Base-by-base conservation (phyloP, 352 stramenopile species). In the Globisporangium rhizosaccharum region DNA sequence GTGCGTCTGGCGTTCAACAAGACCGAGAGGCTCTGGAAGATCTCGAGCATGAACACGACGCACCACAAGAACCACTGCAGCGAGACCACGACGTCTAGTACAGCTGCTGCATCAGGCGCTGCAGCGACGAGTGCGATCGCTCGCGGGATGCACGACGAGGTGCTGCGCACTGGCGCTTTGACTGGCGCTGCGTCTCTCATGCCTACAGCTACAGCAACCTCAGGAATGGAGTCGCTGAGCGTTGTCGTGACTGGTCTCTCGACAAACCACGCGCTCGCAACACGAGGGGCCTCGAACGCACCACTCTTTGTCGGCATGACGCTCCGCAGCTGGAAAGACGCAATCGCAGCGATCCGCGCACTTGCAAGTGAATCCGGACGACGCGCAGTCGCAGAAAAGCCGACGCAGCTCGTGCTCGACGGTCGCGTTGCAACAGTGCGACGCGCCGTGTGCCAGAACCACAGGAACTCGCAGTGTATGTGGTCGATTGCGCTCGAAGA, bases 1-100 rank as follows among this genome's bases (percentile, higher is more conserved):
- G 80, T 90, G 68, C 73, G 74, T 5, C 61, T 90, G 48, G 70
- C 67, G 48, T 84, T 79, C 56, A 64, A 79, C 53, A 87, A 85
- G 66, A 79, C 68, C 52, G 80, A 88, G 49, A 76, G 79, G 48
- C 75, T 81, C 53, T 90, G 80, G 80, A 87, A 85, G 58, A 82
- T 90, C 52, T 88, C 80, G 14, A 88, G 76, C 49, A 82, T 87
- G 73, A 88, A 77, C 65, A 70, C 70, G 53, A 59, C 71, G 45
- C 80, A 90, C 57, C 76, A 87, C 61, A 82, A 77, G 63, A 82
- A 57, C n/a, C 66, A 85, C 57, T 90, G 80, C 60, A 12, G 52
- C 23, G 73, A 81, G 48, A 26, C 15, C 33, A 39, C 33, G 33
- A 39, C 33, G 8, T 6, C 28, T 33, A 33, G 28, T 33, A 1